Evolutionary conservation across 139 green algal species (phyloP).

Genomic region (Micractinium conductrix): DNA sequence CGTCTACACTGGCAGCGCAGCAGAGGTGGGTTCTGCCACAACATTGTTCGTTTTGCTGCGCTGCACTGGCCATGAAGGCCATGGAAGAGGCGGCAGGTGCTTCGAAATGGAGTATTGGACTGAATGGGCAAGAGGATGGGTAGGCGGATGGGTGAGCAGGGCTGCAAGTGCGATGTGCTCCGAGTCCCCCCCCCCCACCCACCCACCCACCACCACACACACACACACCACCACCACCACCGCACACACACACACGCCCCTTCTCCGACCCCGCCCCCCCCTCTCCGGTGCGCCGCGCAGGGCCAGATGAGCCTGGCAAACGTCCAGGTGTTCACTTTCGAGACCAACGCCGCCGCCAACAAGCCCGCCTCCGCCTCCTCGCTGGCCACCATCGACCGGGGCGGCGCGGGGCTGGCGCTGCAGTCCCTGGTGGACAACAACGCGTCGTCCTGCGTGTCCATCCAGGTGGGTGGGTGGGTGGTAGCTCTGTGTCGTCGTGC

Average conservation of each 20-base stretch:
- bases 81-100: too few relatives aligned
- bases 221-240: too few relatives aligned
- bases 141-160: too few relatives aligned
- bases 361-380: conserved; percentile 22
- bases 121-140: too few relatives aligned
- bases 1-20: not conserved
- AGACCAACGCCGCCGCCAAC: conserved; percentile 23
- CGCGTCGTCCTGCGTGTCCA: not conserved
- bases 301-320: not conserved
- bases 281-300: not conserved
- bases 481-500: too few relatives aligned
- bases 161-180: too few relatives aligned
- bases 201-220: too few relatives aligned
- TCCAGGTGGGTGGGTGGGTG: not conserved
- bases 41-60: conserved; percentile 15
- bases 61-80: too few relatives aligned
- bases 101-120: too few relatives aligned
- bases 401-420: not conserved
- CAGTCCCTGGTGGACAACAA: conserved; percentile 17
- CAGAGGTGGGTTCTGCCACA: conserved; percentile 7
- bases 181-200: too few relatives aligned
- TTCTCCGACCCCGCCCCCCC: not conserved
- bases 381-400: not conserved
- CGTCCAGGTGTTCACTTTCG: not conserved
- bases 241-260: too few relatives aligned